A percentile compares a stretch with the other conserved stretches of the same genome.
Conservation (phyloP, 441 rosid species). For the Pelargonium myrrhifolium region DNA sequence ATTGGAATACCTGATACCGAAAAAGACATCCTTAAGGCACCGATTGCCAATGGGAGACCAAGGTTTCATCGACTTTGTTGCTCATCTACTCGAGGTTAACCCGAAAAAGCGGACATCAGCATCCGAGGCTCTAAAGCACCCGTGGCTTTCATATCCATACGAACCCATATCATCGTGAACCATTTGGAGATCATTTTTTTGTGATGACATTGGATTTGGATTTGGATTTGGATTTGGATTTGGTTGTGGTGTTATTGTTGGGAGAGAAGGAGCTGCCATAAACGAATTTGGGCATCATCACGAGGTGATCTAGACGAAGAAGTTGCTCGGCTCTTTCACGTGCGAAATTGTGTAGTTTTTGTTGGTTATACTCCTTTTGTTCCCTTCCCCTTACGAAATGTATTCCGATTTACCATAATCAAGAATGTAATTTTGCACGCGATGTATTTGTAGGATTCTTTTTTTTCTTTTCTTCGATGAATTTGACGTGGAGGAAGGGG, state of each 20-base stretch:
- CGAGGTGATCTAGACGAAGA: too few species aligned
- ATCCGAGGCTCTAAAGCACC: constrained; percentile 75
- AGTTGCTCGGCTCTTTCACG: constrained; percentile 2
- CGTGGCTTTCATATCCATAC: constrained; percentile 80
- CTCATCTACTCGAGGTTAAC: constrained; percentile 73
- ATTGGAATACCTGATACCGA: constrained; percentile 77
- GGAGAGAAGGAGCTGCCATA: neutral
- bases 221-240: too few species aligned
- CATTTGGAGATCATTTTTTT: neutral
- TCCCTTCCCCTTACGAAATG: constrained; percentile 23
- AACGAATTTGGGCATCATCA: too few species aligned
- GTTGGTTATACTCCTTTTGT: constrained; percentile 10
- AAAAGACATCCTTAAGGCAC: constrained; percentile 78
- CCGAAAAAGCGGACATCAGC: constrained; percentile 95
- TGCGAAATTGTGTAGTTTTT: constrained; percentile 24
- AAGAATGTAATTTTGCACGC: constrained; percentile 34
- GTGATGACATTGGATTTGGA: neutral
- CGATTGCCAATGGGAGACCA: constrained; percentile 95
- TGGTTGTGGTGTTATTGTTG: neutral
- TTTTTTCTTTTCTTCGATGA: constrained; percentile 14
- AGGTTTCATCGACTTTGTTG: constrained; percentile 80
- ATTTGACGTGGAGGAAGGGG: constrained; percentile 30
- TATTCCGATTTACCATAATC: constrained; percentile 23
- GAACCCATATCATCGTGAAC: constrained; percentile 87
- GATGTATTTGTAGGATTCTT: constrained; percentile 19